phyloP scores from a whole-genome alignment of 208 protist genomes.

The Acanthamoeba culbertsoni region DNA sequence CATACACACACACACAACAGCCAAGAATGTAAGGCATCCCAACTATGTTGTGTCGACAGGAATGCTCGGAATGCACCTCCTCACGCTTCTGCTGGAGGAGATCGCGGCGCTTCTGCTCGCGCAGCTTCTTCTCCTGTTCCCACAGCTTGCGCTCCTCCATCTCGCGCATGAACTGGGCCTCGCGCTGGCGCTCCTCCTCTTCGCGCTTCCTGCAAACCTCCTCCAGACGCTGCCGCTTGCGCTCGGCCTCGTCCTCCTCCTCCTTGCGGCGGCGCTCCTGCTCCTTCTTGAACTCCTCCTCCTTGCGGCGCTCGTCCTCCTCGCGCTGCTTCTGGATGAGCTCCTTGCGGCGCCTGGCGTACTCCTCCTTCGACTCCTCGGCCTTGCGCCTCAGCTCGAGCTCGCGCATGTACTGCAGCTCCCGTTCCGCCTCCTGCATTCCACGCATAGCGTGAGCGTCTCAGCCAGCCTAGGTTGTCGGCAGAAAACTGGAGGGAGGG shows the following conservation, averaged over 20 bases:
- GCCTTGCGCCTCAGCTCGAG: constrained; percentile 14
- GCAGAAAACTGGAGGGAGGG: background rate
- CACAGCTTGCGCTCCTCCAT: background rate
- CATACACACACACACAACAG: no score
- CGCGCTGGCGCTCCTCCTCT: background rate
- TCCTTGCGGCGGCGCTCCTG: no score
- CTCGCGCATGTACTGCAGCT: no score
- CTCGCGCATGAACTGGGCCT: no score
- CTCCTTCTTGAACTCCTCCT: background rate
- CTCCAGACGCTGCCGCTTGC: background rate
- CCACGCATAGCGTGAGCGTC: no score
- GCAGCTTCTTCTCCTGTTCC: background rate
- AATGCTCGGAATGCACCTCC: no score
- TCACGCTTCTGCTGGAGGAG: background rate
- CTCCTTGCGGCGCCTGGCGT: background rate
- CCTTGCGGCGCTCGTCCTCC: constrained; percentile 52
- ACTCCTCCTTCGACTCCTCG: constrained; percentile 10
- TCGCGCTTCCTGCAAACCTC: background rate
- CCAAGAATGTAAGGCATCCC: no score
- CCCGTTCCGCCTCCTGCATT: background rate
- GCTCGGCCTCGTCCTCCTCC: background rate
- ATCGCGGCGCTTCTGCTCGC: background rate
- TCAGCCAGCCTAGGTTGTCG: no score
- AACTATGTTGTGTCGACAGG: no score
- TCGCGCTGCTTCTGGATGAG: no score